Evolutionary conservation across 805 yeast species (phyloP).

Genomic region (Ogataea populi-albae): DNA sequence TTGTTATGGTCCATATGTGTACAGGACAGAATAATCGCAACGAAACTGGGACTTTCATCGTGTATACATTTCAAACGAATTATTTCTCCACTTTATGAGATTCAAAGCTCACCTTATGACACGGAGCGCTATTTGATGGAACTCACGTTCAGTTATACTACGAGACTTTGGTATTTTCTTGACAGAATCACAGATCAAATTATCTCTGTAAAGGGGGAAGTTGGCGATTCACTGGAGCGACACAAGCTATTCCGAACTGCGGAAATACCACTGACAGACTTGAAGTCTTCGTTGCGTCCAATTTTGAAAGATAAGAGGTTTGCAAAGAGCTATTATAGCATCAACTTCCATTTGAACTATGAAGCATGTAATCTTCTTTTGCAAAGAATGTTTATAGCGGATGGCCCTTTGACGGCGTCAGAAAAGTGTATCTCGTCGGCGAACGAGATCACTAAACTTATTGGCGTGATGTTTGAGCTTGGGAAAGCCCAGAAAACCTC

Average conservation of each 20-base stretch:
- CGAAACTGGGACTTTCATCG: conserved; percentile 28
- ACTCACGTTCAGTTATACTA: conserved; percentile 24
- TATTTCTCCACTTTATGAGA: conserved; percentile 31
- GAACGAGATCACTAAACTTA: conserved; percentile 11
- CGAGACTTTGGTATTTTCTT: conserved; percentile 31
- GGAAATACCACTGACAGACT: conserved; percentile 22
- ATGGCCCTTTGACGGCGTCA: conserved; percentile 10
- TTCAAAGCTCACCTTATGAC: conserved; percentile 11
- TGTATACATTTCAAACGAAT: conserved; percentile 35
- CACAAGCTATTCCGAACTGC: conserved; percentile 26
- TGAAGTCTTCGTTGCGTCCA: conserved; percentile 23
- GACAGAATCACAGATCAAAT: conserved; percentile 36
- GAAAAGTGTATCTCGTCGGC: conserved; percentile 21
- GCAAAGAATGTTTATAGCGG: conserved; percentile 22
- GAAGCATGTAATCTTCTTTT: conserved; percentile 21
- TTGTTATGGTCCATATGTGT: conserved; percentile 32
- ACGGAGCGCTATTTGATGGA: conserved; percentile 19
- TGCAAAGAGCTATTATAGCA: conserved; percentile 9
- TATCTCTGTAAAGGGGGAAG: conserved; percentile 30
- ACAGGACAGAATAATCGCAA: conserved; percentile 31
- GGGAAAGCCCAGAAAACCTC: conserved; percentile 3
- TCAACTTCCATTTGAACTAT: conserved; percentile 27
- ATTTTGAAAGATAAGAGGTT: conserved; percentile 6
- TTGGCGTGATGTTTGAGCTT: conserved; percentile 2
- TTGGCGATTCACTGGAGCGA: conserved; percentile 33